Conservation (phyloP, 805 yeast genomes). For the Saturnispora ahearnii region DNA sequence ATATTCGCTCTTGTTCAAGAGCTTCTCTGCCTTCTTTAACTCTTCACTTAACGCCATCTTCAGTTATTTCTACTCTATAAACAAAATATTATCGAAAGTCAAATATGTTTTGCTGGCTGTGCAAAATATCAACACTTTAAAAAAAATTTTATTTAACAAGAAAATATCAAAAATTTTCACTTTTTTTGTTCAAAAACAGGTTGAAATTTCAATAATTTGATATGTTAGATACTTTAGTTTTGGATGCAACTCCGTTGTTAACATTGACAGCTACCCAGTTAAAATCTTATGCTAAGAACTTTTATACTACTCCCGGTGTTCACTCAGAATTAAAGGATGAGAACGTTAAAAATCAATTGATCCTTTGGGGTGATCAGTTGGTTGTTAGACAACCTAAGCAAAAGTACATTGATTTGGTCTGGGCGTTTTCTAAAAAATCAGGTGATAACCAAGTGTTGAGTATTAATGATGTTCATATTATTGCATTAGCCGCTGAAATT, state of each 20-base stretch:
- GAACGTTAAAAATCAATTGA: conserved; percentile 65
- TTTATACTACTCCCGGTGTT: conserved; percentile 90
- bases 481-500: conserved; percentile 85
- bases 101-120: not conserved
- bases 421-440: conserved; percentile 71
- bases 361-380: conserved; percentile 70
- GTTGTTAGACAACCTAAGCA: conserved; percentile 69
- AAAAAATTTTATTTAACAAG: not conserved
- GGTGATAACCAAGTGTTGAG: conserved; percentile 90
- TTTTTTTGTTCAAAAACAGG: not conserved
- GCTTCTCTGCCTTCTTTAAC: conserved; percentile 29
- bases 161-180: not conserved
- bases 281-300: conserved; percentile 58
- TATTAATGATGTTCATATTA: conserved; percentile 82
- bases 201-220: not conserved
- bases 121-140: not conserved
- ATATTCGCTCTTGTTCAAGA: conserved; percentile 39
- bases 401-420: conserved; percentile 53
- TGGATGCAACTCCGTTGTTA: conserved; percentile 94
- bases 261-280: conserved; percentile 73
- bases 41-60: conserved; percentile 14
- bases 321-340: conserved; percentile 81
- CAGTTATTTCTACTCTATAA: not conserved
- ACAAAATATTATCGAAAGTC: not conserved
- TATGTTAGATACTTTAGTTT: conserved; percentile 49